Evolutionary conservation across 2,329 filamentous ascomycete genomes (phyloP), one percentile per base, ranked within the genome.

Genomic region (Hymenoscyphus scutula): DNA sequence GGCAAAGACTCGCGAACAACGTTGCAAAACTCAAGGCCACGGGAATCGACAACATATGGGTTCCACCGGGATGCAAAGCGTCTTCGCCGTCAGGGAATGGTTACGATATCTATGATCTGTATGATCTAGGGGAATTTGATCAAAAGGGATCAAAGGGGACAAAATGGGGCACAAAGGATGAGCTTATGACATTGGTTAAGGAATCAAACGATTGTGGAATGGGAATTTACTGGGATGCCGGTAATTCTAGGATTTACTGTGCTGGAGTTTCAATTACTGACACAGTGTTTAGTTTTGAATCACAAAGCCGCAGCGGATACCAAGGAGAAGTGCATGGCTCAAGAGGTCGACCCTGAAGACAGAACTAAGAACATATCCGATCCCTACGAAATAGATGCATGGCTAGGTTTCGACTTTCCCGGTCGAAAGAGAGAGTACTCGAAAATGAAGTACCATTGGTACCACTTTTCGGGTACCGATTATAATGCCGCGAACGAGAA

Each of bases 41-140:
- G 37, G 89, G 88, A 2, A 78, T 90, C 56, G 82, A 84, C 58
- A 81, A 81, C 61, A 76, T 88, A 34, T 90, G 88, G 88, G 81
- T 91, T 5, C 89, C 89, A 0, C 89, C 89, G 0, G 89, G 83
- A 60, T 90, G 87, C 75, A 91, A 91, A 76, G 87, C 83, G 0
- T 83, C 84, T 63, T 80, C 80, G 32, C 80, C 82, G 0, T 74
- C 80, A 30, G 84, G 86, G 23, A 90, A 89, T 69, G 89, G 89
- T 5, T 89, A 89, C 67, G 86, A 88, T 72, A 80, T 86, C 65
- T 91, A 90, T 70, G 89, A 91, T 71, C 75, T 91, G 15, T 89
- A 86, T 68, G 87, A 89, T 65, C 74, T 89, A 2, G 89, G 89
- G 34, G 89, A 91, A 71, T 91, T 91, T 68, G 83, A 90, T 51